Conservation (phyloP, 805 yeast genomes). For the Schwanniomyces vanrijiae region DNA sequence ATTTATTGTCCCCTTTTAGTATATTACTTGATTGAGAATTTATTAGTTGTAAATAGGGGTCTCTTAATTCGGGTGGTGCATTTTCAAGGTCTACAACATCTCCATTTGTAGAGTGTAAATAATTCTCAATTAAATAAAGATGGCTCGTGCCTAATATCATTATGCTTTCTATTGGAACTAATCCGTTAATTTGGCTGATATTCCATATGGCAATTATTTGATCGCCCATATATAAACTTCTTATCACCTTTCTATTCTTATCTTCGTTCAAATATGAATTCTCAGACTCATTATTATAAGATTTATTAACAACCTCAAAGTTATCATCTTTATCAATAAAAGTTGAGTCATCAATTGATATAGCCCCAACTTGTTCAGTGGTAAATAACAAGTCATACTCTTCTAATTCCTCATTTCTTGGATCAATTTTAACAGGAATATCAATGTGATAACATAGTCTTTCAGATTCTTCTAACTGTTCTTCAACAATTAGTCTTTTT, state of each 20-base stretch:
- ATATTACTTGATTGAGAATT: constrained; percentile 44
- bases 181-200: constrained; percentile 70
- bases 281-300: constrained; percentile 12
- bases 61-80: constrained; percentile 62
- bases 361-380: constrained; percentile 25
- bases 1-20: constrained; percentile 19
- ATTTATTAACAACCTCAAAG: constrained; percentile 47
- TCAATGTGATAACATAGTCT: constrained; percentile 40
- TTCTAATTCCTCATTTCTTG: constrained; percentile 5
- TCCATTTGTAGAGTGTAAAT: constrained; percentile 54
- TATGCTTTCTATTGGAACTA: constrained; percentile 75
- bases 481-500: constrained; percentile 56
- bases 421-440: constrained; percentile 32
- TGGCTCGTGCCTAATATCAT: constrained; percentile 66
- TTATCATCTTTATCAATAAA: constrained; percentile 20
- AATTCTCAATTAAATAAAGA: constrained; percentile 68
- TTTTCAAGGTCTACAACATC: constrained; percentile 64
- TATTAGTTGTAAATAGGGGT: constrained; percentile 66
- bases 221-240: constrained; percentile 70
- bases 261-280: constrained; percentile 46
- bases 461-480: constrained; percentile 46
- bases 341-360: constrained; percentile 17
- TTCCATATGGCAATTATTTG: constrained; percentile 72
- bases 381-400: constrained; percentile 18
- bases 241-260: constrained; percentile 69